Base-by-base conservation (phyloP, 768 basidiomycete species). In the Sporobolomyces roseus region DNA sequence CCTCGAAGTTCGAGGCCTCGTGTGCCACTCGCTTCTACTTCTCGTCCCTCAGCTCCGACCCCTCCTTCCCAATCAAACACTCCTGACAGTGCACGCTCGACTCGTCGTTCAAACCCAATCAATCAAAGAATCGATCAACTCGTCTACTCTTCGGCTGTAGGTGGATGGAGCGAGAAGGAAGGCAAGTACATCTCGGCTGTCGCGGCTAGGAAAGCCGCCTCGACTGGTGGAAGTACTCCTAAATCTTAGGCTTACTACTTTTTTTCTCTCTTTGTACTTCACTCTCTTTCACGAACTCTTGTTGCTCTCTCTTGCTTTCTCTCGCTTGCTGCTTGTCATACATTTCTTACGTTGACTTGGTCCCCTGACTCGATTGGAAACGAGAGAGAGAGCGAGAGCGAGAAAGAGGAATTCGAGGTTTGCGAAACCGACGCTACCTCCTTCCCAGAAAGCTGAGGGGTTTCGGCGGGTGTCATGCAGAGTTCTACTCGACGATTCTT, bases 41-140 rank as follows among this genome's bases (percentile, higher is more conserved):
- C 23, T 19, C 29, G 38, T 35, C 23, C 50, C 21, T 25, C 43
- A 25, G 46, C 51, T 17, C 19, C 25, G 0, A 41, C 66, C 23
- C 35, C 60, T 33, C 25, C 59, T n/a, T 0, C 2, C 4, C 41
- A 12, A n/a, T 35, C 29, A 14, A 9, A 9, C 1, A 35, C 17
- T 61, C 66, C 30, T 19, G 45, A 10, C 45, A 46, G 27, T 36
- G 60, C 12, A 35, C 66, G 66, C 25, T 51, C 66, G 36, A 68
- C 66, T 13, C 61, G 66, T 25, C 61, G 55, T 6, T 58, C 61
- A 38, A 52, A 50, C 27, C 66, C 66, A 5, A 56, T 68, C 38
- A 32, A 55, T 7, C 36, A 32, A 21, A 1, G 19, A 1, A 16
- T 68, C 46, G 29, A 49, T 2, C 60, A 68, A 36, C 61, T 68